These are phyloP conservation scores for Lyophyllum shimeji DNA, from an alignment of 768 basidiomycete species.

Conservation along the genomic window DNA sequence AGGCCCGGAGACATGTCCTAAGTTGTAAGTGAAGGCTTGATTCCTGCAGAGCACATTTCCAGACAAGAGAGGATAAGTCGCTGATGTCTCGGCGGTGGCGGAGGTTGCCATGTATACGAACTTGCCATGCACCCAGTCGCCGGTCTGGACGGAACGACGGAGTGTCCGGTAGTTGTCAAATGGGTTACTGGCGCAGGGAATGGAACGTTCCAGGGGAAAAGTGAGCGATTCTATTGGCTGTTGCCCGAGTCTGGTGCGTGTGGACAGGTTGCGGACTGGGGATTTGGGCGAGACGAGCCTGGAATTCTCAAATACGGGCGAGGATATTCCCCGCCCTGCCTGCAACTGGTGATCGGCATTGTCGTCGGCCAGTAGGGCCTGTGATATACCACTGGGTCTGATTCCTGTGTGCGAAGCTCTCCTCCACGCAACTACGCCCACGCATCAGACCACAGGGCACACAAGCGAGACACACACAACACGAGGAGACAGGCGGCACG, in stretches of 20 bases:
- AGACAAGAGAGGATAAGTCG: not conserved
- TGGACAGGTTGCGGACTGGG: not conserved
- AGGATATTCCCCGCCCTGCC: not conserved
- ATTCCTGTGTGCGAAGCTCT: not conserved
- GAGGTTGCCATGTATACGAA: slow-evolving; percentile 2
- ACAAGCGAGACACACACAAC: not conserved
- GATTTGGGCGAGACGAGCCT: not conserved
- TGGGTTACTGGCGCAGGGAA: not conserved
- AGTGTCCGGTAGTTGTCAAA: not conserved
- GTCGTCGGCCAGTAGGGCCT: not conserved
- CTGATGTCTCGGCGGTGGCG: not conserved
- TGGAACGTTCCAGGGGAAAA: not conserved
- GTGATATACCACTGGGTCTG: not conserved
- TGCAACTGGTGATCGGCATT: not conserved
- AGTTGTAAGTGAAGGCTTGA: not conserved
- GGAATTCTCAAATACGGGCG: not conserved
- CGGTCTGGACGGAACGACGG: not conserved
- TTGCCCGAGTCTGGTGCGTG: not conserved
- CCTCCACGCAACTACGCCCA: not conserved
- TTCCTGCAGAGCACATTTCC: not conserved
- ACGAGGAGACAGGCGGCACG: not conserved
- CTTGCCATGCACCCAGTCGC: not conserved
- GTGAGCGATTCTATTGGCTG: not conserved
- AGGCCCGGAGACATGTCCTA: not conserved
- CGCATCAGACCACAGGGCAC: not conserved